Percentiles rank a stretch among this genome's conserved stretches.
Evolutionary conservation across 176 grass and related monocot species (phyloP).

Genomic region (Cenchrus fungigraminus): DNA sequence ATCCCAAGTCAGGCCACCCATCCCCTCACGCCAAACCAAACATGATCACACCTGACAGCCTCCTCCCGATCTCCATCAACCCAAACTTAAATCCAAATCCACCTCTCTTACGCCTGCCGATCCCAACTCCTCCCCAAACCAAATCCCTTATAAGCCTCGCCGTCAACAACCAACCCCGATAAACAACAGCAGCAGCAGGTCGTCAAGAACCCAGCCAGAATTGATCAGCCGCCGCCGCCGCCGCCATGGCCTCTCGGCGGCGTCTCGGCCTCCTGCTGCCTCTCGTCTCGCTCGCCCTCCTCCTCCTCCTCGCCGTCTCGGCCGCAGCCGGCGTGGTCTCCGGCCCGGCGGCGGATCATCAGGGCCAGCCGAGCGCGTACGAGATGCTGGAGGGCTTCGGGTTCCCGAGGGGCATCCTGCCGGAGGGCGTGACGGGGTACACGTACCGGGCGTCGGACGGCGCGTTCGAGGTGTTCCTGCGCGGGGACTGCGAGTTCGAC

Average conservation of each 20-base stretch:
- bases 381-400: conserved; percentile 66
- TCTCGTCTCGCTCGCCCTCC: not conserved
- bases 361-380: conserved; percentile 53
- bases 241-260: not conserved
- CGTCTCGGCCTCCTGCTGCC: not conserved
- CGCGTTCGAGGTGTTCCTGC: conserved; percentile 54
- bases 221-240: not conserved
- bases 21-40: conserved; percentile 29
- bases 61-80: not conserved
- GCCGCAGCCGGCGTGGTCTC: too few relatives aligned
- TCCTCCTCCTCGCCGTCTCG: not conserved
- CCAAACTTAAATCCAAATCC: conserved; percentile 8
- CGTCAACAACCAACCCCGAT: not conserved
- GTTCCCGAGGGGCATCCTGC: conserved; percentile 70
- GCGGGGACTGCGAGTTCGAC: conserved; percentile 57
- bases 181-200: not conserved
- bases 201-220: not conserved
- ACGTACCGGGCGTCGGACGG: conserved; percentile 45
- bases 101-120: not conserved
- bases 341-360: too few relatives aligned
- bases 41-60: not conserved
- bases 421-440: conserved; percentile 56
- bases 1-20: not conserved
- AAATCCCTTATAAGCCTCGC: not conserved
- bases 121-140: not conserved